phyloP scores from a whole-genome alignment of 2,329 filamentous ascomycete genomes.

The Cladosporium oxysporum region DNA sequence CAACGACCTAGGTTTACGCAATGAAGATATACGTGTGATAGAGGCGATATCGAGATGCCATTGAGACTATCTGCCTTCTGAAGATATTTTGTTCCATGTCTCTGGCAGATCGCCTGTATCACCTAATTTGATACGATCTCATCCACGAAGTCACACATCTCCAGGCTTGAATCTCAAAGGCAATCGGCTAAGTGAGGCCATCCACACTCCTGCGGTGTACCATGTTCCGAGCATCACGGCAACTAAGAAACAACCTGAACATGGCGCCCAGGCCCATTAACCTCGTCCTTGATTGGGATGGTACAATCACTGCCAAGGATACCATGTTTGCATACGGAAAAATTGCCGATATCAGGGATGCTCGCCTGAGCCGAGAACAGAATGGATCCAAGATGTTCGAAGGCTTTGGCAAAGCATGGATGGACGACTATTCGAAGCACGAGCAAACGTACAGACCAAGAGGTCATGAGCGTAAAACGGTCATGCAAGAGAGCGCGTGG shows the following conservation, averaged over 20 bases:
- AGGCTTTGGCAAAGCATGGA: conserved; percentile 43
- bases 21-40: too few relatives aligned
- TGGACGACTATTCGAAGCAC: conserved; percentile 42
- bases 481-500: conserved; percentile 41
- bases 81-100: not conserved
- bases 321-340: conserved; percentile 46
- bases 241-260: not conserved
- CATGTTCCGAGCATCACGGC: conserved; percentile 1
- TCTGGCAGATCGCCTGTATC: not conserved
- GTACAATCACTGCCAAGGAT: conserved; percentile 48
- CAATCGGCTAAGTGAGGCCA: not conserved
- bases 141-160: not conserved
- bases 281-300: conserved; percentile 51
- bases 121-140: not conserved
- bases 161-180: not conserved
- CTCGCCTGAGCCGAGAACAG: conserved; percentile 29
- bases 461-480: conserved; percentile 33
- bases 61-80: too few relatives aligned
- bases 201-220: not conserved
- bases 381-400: conserved; percentile 33
- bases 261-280: conserved; percentile 6
- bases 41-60: rapidly evolving
- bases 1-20: not conserved
- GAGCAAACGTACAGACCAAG: conserved; percentile 35
- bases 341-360: conserved; percentile 36